phyloP scores from a whole-genome alignment of 1,284 basidiomycete species.

The Pascua guehoae region DNA sequence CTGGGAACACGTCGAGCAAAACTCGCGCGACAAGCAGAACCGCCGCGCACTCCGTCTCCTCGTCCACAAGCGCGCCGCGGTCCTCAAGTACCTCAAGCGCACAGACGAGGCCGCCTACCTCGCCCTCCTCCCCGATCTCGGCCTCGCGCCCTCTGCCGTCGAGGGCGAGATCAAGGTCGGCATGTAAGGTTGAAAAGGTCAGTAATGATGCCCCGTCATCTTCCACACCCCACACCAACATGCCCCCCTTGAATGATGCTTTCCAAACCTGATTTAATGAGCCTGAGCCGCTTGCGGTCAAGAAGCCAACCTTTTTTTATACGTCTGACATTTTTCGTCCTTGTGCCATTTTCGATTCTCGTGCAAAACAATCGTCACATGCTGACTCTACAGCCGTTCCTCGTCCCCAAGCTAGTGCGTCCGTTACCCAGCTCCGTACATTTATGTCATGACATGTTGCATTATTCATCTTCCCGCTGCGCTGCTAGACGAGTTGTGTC shows the following conservation, averaged over 20 bases:
- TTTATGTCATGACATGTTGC: too few species aligned
- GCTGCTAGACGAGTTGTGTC: too few species aligned
- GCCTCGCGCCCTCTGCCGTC: slow-evolving; percentile 71
- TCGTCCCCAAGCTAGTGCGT: too few species aligned
- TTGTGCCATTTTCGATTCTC: not conserved
- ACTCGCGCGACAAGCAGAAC: slow-evolving; percentile 75
- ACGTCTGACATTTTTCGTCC: slow-evolving; percentile 13
- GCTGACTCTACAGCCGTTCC: too few species aligned
- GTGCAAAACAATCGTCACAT: too few species aligned
- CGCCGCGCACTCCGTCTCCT: slow-evolving; percentile 67
- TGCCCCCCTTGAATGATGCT: slow-evolving; percentile 32
- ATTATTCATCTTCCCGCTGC: too few species aligned
- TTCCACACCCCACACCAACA: not conserved
- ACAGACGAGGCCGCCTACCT: slow-evolving; percentile 70
- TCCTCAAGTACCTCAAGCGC: slow-evolving; percentile 75
- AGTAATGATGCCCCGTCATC: not conserved
- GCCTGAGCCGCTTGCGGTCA: slow-evolving; percentile 34
- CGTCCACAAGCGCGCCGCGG: slow-evolving; percentile 75
- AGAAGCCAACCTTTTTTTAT: slow-evolving; percentile 29
- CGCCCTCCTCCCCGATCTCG: slow-evolving; percentile 66
- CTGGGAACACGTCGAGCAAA: slow-evolving; percentile 65
- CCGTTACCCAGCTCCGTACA: too few species aligned
- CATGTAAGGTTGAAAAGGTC: slow-evolving; percentile 14
- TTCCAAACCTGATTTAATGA: slow-evolving; percentile 51
- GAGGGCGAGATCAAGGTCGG: slow-evolving; percentile 78